A percentile compares a stretch with the other conserved stretches of the same genome.
phyloP scores from a whole-genome alignment of 2,329 filamentous ascomycete species.

The Penicillium hordei region DNA sequence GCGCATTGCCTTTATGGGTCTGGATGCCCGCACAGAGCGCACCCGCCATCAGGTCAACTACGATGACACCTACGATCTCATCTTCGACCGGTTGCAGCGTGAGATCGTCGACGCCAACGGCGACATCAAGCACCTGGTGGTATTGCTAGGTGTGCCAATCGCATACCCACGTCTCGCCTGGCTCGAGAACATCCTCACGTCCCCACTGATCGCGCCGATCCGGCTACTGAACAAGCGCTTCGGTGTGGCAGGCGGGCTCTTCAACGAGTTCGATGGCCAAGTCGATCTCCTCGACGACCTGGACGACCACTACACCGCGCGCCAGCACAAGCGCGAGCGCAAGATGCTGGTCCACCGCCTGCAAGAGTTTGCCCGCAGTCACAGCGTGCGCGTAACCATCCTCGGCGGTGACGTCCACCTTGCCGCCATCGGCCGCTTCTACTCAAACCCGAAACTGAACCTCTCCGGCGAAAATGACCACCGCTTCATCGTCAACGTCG shows the following conservation, averaged over 20 bases:
- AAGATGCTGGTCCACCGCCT: conserved; percentile 67
- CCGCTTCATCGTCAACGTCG: conserved; percentile 64
- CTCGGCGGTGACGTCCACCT: conserved; percentile 61
- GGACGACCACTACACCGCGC: conserved; percentile 79
- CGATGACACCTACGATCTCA: conserved; percentile 60
- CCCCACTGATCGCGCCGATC: conserved; percentile 82
- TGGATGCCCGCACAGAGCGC: conserved; percentile 66
- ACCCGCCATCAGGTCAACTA: conserved; percentile 95
- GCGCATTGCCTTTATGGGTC: conserved; percentile 63
- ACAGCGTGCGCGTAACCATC: conserved; percentile 61
- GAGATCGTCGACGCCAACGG: conserved; percentile 54
- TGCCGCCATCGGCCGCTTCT: conserved; percentile 61
- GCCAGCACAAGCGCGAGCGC: conserved; percentile 87
- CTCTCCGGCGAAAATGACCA: conserved; percentile 59
- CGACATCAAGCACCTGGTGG: conserved; percentile 62
- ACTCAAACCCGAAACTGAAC: conserved; percentile 58
- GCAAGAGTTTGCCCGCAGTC: conserved; percentile 57
- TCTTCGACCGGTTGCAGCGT: conserved; percentile 56
- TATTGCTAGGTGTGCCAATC: conserved; percentile 71
- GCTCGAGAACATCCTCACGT: conserved; percentile 88
- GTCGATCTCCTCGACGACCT: conserved; percentile 65
- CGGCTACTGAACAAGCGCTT: conserved; percentile 89
- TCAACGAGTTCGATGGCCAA: conserved; percentile 88
- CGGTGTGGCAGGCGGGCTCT: conserved; percentile 77
- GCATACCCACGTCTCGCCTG: conserved; percentile 76